Base-by-base conservation (phyloP, 306 rosid genomes). In the Acmispon strigosus region DNA sequence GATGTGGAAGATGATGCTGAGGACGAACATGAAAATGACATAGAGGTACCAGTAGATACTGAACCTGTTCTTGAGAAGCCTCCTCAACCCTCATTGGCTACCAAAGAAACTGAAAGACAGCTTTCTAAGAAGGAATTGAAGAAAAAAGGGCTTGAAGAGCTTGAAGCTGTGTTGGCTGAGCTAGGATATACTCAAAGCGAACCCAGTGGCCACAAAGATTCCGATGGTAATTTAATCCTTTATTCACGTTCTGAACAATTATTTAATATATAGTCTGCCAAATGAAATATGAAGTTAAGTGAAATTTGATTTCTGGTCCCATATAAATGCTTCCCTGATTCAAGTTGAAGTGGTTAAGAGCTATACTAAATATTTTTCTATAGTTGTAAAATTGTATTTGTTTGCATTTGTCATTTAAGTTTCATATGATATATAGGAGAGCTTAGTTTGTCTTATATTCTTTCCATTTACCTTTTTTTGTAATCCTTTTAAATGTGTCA, bases 131-230 rank as follows among this genome's bases (percentile, higher is more conserved):
- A 89, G 80, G 96, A 89, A 75, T 70, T 83, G 81, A 89, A 89
- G 87, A 89, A 89, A 57, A 89, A 89, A 68, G 96, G 69, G n/a
- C 96, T 89, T 66, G 86, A 83, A 79, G 96, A 86, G 73, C 92
- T 89, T 58, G 96, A 87, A 0, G 96, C 92, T 53, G 87, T 87
- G 84, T 88, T 89, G 77, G 92, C 92, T 56, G 96, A 89, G 79
- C 76, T 89, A 52, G 96, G 96, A 57, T 78, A 18, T 8, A 2
- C 71, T 18, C 66, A 52, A 45, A 79, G 8, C n/a, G 92, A 76
- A 76, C 51, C 75, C 56, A 66, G 83, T 54, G 74, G 65, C n/a
- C 87, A 75, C 12, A 85, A 82, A 73, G 82, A 85, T 42, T 74
- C 88, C 70, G 70, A 51, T 34, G 93, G 93, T 90, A 87, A 77